Conservation (phyloP, 129 eudicot species). For the Flaveria brownii region DNA sequence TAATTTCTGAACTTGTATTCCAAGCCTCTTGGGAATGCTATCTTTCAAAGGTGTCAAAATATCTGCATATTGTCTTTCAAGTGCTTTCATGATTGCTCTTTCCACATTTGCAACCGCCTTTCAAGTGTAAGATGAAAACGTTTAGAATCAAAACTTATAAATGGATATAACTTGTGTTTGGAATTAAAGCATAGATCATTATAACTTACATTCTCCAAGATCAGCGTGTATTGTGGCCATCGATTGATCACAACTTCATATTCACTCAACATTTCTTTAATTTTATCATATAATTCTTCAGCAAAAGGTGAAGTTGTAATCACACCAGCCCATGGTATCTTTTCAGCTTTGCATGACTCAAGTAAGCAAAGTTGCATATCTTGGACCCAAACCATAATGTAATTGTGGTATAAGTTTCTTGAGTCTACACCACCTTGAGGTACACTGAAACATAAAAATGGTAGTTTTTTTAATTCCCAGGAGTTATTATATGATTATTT, state of each 20-base stretch:
- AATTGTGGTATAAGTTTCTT: slow-evolving; percentile 64
- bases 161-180: neutral
- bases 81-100: slow-evolving; percentile 77
- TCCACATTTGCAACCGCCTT: slow-evolving; percentile 93
- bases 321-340: slow-evolving; percentile 87
- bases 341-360: slow-evolving; percentile 87
- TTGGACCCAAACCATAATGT: slow-evolving; percentile 89
- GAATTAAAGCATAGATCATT: slow-evolving; percentile 1
- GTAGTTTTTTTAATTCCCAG: neutral
- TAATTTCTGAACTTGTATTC: slow-evolving; percentile 88
- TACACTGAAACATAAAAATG: slow-evolving; percentile 44
- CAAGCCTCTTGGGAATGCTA: slow-evolving; percentile 84
- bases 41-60: slow-evolving; percentile 84
- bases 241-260: slow-evolving; percentile 82
- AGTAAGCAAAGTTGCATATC: slow-evolving; percentile 82
- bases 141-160: neutral
- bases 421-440: slow-evolving; percentile 78
- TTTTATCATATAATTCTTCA: slow-evolving; percentile 70
- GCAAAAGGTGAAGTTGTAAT: slow-evolving; percentile 85
- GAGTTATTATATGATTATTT: neutral
- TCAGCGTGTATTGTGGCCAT: slow-evolving; percentile 85
- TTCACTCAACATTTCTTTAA: slow-evolving; percentile 55
- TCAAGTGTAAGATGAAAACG: slow-evolving; percentile 4
- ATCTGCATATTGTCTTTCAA: slow-evolving; percentile 82
- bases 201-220: slow-evolving; percentile 79